Evolutionary conservation across 345 rosid genomes (phyloP), one percentile per base, ranked within the genome.

Genomic region (Cardamine occulta): DNA sequence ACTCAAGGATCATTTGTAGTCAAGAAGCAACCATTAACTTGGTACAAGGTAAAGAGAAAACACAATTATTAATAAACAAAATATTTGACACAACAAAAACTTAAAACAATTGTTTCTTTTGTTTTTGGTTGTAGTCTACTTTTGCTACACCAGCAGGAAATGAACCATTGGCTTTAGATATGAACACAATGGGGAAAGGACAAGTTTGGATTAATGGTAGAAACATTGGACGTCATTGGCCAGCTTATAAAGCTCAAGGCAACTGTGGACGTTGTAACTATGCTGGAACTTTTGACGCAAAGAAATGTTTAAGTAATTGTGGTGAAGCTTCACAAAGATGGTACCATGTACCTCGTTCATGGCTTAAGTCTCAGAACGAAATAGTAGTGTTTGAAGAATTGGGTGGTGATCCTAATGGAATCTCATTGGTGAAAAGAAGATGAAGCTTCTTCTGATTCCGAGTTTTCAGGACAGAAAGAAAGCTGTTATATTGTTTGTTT

Each of bases 201-300:
- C 86, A 87, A 77, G 69, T 93, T 55, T 93, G 98, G 98, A 83
- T 93, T 44, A 93, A 93, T 31, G 96, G 98, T 54, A 80, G 76
- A 72, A 91, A 87, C 74, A 84, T 93, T n/a, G 98, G 98, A 66
- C 88, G 98, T 19, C 87, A 93, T 63, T 88, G 96, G 97, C 88
- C 93, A 13, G 88, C 63, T 35, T 85, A 86, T 40, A 86, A 69
- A 66, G 98, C 96, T 17, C 81, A 40, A 26, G 99, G 99, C 11
- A 75, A 74, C 47, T 95, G 98, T 31, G 86, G 88, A 5, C 81
- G 70, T 18, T 95, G 99, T 55, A 83, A 84, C 68, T 95, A 95
- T 80, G 89, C 94, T 0, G 94, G 93, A 54, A 49, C 72, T 12
- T 89, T 79, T 47, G 2, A 18, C 6, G 82, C 85, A 2, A 79